Conservation (phyloP, 2,329 filamentous ascomycete species). For the Ophiocordyceps camponoti-floridani region DNA sequence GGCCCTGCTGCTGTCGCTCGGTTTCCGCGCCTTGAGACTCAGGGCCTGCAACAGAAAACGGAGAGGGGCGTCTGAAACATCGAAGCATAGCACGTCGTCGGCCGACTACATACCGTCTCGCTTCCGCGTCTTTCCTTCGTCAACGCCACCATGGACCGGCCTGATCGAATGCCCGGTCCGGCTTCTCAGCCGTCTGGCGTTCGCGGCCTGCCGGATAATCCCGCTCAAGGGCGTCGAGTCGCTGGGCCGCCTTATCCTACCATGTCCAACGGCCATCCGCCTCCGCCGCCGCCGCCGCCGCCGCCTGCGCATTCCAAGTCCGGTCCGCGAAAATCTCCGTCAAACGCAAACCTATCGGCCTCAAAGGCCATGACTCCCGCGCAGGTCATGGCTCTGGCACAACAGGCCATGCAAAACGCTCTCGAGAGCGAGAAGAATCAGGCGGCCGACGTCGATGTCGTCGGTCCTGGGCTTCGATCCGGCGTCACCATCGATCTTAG, state of each 20-base stretch:
- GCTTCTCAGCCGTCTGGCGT: constrained; percentile 9
- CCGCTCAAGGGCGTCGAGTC: constrained; percentile 18
- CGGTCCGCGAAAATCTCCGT: constrained; percentile 26
- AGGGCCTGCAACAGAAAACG: background rate
- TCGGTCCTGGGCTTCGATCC: constrained; percentile 42
- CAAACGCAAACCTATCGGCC: constrained; percentile 26
- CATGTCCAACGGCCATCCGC: constrained; percentile 19
- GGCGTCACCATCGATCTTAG: constrained; percentile 67
- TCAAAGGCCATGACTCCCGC: constrained; percentile 35
- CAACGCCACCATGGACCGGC: constrained; percentile 14
- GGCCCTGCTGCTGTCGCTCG: no score
- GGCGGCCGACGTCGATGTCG: constrained; percentile 38
- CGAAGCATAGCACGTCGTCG: background rate
- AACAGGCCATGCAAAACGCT: constrained; percentile 49
- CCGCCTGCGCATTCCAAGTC: constrained; percentile 18
- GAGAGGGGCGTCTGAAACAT: background rate
- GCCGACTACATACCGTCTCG: background rate
- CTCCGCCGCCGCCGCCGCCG: constrained; percentile 15
- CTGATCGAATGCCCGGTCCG: constrained; percentile 13
- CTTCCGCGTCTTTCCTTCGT: background rate
- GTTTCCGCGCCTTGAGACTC: background rate
- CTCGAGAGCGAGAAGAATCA: constrained; percentile 49
- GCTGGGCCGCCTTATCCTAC: constrained; percentile 17
- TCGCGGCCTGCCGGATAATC: constrained; percentile 22
- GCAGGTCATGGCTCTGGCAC: constrained; percentile 47